Base-by-base conservation (phyloP, 2,329 filamentous ascomycete species). In the Trichophyton simii region DNA sequence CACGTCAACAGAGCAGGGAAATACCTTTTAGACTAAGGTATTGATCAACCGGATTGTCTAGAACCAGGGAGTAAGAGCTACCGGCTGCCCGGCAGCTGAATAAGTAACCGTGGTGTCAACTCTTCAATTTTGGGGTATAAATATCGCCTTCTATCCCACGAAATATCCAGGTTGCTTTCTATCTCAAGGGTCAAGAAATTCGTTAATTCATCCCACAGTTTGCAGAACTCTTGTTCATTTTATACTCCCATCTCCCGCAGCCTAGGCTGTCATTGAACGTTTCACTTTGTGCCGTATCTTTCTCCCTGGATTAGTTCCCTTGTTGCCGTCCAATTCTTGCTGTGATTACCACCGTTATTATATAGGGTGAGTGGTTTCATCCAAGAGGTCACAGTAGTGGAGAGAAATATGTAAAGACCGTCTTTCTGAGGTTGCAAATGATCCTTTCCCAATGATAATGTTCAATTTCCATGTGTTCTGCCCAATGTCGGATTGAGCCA, bases 311-410 rank as follows among this genome's bases (percentile, higher is more conserved):
- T 36, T 7, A 7, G 11, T 31, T 15, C 15, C n/a, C n/a, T 31
- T 15, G 52, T 20, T 31, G 52, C 31, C 13, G 15, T 20, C 52
- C 18, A 5, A 7, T 55, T n/a, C 28, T 36, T 55, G 31, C 52
- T 18, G 52, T 18, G 13, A 55, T 38, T 36, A 18, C 22, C n/a
- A 36, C 52, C 52, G 15, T 36, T 55, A 55, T 36, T 25, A 36
- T 55, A 55, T 55, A 36, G 52, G n/a, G 52, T 55, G 52, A 55
- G 52, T 55, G 52, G 34, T 55, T 55, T 55, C 28, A 55, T 34
- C 52, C 28, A 55, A 36, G 52, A 36, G 15, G 31, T 7, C 52
- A 36, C 15, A 55, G 28, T 18, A 55, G 25, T 55, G 52, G 28
- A 15, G 28, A 55, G 3, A 25, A 36, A 55, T 55, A 31, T 25